These are phyloP conservation scores for Monosporascus cannonballus DNA, from an alignment of 2,329 filamentous ascomycete genomes.

Conservation along the genomic window DNA sequence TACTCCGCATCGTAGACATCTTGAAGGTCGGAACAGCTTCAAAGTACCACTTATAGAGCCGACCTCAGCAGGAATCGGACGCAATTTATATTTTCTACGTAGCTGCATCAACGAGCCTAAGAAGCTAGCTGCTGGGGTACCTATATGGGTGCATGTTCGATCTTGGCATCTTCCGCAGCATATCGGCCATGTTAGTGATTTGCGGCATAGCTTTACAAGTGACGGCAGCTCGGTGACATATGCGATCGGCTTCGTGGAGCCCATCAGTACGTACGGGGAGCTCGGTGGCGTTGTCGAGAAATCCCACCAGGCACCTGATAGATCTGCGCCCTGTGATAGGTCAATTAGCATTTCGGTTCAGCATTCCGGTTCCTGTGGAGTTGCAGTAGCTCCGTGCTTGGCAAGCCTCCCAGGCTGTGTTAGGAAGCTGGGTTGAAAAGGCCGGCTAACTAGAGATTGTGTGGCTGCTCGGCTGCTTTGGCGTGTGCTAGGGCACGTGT, in stretches of 20 bases:
- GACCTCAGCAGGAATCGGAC: not conserved
- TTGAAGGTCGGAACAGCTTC: conserved; percentile 10
- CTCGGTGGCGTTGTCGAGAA: not conserved
- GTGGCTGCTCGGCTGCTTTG: no score
- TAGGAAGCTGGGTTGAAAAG: not conserved
- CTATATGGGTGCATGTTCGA: no score
- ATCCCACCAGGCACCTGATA: conserved; percentile 15
- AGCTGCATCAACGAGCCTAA: not conserved
- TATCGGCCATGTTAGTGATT: not conserved
- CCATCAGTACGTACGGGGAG: not conserved
- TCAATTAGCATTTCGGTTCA: conserved; percentile 5
- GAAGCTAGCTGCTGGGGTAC: no score
- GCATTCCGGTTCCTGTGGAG: conserved; percentile 1
- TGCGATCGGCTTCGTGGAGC: not conserved
- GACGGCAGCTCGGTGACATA: not conserved
- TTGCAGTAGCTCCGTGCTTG: not conserved
- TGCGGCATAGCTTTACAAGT: not conserved
- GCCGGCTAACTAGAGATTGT: no score
- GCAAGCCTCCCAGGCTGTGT: not conserved
- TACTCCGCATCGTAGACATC: conserved; percentile 5
- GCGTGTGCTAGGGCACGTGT: no score
- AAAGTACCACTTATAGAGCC: not conserved
- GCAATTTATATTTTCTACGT: not conserved
- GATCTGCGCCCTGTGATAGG: conserved; percentile 18
- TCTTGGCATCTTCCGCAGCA: not conserved